Conservation (phyloP, 495 filamentous ascomycete species). For the Aspergillus olivimuriae region DNA sequence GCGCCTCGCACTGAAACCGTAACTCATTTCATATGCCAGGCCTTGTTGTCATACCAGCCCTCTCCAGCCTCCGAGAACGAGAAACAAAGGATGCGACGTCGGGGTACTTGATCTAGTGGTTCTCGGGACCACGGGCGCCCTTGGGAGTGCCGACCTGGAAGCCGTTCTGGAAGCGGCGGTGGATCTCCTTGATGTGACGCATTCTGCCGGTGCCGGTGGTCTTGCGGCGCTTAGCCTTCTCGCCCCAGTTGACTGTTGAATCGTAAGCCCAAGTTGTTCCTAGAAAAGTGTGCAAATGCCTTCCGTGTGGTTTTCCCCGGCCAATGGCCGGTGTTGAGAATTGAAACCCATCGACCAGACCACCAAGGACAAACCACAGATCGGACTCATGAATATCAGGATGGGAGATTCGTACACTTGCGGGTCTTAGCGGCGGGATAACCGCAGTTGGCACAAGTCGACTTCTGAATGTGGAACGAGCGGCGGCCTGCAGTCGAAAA, state of each 20-base stretch:
- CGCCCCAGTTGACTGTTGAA: conserved; percentile 88
- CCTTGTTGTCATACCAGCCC: conserved; percentile 41
- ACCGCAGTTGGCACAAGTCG: conserved; percentile 93
- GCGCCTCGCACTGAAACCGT: conserved; percentile 34
- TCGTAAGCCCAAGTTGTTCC: conserved; percentile 25
- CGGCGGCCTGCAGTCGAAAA: conserved; percentile 63
- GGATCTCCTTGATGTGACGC: conserved; percentile 82
- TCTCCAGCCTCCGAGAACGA: conserved; percentile 42
- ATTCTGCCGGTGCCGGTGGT: conserved; percentile 92
- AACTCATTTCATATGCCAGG: conserved; percentile 38
- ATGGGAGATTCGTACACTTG: conserved; percentile 75
- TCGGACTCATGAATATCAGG: conserved; percentile 5
- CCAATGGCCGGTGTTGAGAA: too few relatives aligned
- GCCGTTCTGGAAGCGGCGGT: conserved; percentile 89
- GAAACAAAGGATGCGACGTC: conserved; percentile 40
- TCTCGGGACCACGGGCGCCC: conserved; percentile 65
- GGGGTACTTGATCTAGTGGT: conserved; percentile 36
- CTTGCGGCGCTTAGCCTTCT: conserved; percentile 99
- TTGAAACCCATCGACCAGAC: conserved; percentile 10
- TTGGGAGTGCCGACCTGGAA: conserved; percentile 89
- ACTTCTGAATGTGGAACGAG: conserved; percentile 99
- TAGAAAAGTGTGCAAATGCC: conserved; percentile 1
- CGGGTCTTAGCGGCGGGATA: conserved; percentile 95
- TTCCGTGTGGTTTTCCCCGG: too few relatives aligned
- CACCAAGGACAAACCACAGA: conserved; percentile 4